phyloP scores from a whole-genome alignment of 768 basidiomycete genomes.

The Collybia sp. region DNA sequence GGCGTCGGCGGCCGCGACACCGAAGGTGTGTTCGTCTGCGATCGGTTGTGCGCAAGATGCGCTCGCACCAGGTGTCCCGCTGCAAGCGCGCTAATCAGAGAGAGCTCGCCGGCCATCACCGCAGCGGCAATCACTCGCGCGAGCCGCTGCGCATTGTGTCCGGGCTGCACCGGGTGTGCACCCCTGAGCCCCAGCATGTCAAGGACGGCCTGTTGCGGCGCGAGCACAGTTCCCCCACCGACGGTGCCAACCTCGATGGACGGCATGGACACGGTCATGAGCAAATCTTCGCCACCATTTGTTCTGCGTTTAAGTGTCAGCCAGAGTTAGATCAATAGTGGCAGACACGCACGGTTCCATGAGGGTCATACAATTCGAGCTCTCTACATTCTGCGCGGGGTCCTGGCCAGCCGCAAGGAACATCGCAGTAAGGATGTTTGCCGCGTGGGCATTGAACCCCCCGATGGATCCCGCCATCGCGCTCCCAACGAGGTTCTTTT shows the following conservation, averaged over 20 bases:
- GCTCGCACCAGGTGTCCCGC: constrained; percentile 94
- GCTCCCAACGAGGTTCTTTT: constrained; percentile 97
- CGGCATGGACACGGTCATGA: constrained; percentile 97
- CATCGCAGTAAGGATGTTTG: constrained; percentile 94
- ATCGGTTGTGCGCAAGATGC: constrained; percentile 90
- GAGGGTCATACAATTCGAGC: constrained; percentile 95
- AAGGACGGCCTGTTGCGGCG: constrained; percentile 84
- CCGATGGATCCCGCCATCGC: constrained; percentile 99
- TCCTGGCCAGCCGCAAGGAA: constrained; percentile 98
- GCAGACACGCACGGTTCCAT: constrained; percentile 87
- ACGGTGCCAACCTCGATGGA: constrained; percentile 98
- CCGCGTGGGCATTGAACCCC: constrained; percentile 98
- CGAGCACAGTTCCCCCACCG: constrained; percentile 92
- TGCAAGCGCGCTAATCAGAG: constrained; percentile 86
- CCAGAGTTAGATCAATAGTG: not conserved
- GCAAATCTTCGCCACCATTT: constrained; percentile 85
- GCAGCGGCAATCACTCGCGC: constrained; percentile 87
- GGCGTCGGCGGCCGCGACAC: constrained; percentile 60
- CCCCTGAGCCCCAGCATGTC: constrained; percentile 93
- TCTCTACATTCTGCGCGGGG: constrained; percentile 98
- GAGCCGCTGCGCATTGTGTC: constrained; percentile 83
- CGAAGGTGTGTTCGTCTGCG: constrained; percentile 74
- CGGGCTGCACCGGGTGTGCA: constrained; percentile 82
- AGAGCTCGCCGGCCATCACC: constrained; percentile 97
- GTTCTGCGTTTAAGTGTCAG: constrained; percentile 48